Percentiles rank a stretch among this genome's conserved stretches.
These are phyloP conservation scores for Tripterygium wilfordii DNA, from an alignment of 177 flowering plant genomes.

Conservation along the genomic window DNA sequence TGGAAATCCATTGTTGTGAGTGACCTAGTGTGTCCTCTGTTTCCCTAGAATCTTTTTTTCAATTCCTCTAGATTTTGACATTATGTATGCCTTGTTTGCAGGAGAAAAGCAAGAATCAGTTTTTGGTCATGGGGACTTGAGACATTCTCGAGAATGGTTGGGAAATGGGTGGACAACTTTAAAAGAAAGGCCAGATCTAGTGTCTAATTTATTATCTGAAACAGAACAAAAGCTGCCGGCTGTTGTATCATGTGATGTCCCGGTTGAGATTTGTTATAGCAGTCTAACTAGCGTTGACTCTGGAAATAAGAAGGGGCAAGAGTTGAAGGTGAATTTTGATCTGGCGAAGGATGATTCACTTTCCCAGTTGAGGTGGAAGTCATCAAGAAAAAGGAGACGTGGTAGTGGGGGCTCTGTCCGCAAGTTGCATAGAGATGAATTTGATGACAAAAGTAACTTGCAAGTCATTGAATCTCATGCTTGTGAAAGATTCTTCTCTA, in stretches of 20 bases:
- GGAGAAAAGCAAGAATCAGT: constrained; percentile 47
- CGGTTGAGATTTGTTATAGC: constrained; percentile 4
- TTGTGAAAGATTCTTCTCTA: constrained; percentile 25
- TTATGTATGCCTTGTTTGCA: constrained; percentile 16
- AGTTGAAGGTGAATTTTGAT: constrained; percentile 18
- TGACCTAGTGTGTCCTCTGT: too few species aligned
- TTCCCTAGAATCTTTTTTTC: background rate
- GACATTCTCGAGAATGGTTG: constrained; percentile 77
- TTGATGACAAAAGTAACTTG: constrained; percentile 10
- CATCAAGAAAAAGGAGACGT: constrained; percentile 54
- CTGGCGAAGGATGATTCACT: constrained; percentile 45
- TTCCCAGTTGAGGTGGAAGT: constrained; percentile 52
- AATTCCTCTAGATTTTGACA: background rate
- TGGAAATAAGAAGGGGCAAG: constrained; percentile 9
- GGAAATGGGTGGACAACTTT: constrained; percentile 46
- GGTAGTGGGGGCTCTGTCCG: constrained; percentile 15
- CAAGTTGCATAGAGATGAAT: constrained; percentile 13
- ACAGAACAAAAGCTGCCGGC: constrained; percentile 8
- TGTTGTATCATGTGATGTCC: constrained; percentile 7
- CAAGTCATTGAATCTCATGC: constrained; percentile 13
- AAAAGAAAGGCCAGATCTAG: constrained; percentile 49
- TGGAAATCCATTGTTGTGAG: too few species aligned
- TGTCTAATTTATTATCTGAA: constrained; percentile 17
- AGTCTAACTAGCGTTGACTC: constrained; percentile 1
- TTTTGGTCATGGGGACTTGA: constrained; percentile 32